These are phyloP conservation scores for Epichloe scottii DNA, from an alignment of 2,329 filamentous ascomycete species.

Conservation along the genomic window DNA sequence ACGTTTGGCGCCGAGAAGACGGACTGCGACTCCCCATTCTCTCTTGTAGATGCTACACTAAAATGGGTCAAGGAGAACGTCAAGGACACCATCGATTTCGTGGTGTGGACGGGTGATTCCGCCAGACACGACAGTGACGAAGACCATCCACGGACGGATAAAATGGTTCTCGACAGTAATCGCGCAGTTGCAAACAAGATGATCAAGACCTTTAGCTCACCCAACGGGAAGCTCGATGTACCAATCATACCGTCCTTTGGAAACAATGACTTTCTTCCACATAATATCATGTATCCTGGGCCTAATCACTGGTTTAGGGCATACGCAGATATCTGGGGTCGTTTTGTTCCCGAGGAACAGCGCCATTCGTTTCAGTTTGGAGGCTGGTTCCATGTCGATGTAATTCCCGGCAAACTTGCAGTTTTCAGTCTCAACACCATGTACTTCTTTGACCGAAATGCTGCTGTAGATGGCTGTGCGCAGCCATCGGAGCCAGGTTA, in stretches of 20 bases:
- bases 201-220: constrained; percentile 55
- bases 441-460: constrained; percentile 91
- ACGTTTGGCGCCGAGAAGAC: constrained; percentile 74
- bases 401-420: constrained; percentile 71
- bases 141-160: constrained; percentile 57
- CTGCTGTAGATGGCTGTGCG: constrained; percentile 82
- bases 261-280: constrained; percentile 95
- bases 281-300: constrained; percentile 80
- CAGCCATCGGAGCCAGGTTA: constrained; percentile 72
- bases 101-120: constrained; percentile 87
- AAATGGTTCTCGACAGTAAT: constrained; percentile 71
- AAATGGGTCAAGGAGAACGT: constrained; percentile 74
- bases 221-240: constrained; percentile 47
- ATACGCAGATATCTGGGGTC: constrained; percentile 68
- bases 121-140: constrained; percentile 85
- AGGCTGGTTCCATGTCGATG: constrained; percentile 90
- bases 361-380: constrained; percentile 82
- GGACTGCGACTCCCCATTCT: constrained; percentile 74
- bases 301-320: constrained; percentile 76
- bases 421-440: constrained; percentile 94
- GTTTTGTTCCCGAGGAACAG: constrained; percentile 86
- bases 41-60: constrained; percentile 79
- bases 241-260: constrained; percentile 85
- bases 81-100: constrained; percentile 71
- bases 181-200: constrained; percentile 65